Evolutionary conservation across 1,284 basidiomycete genomes (phyloP).

Genomic region (Tilletia setariae): DNA sequence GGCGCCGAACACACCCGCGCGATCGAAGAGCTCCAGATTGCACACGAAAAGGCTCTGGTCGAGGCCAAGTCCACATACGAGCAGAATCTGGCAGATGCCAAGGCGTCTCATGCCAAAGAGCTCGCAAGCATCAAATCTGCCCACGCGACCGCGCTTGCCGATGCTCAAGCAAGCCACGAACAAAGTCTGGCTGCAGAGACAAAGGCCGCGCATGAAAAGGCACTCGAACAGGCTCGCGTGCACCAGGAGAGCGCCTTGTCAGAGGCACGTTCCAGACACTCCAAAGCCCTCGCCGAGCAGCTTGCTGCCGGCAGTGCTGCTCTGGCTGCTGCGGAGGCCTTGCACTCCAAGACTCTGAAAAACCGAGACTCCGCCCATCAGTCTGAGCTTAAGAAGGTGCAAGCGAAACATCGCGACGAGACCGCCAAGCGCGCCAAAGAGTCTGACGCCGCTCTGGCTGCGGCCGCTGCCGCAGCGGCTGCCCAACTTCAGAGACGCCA

Average conservation of each 20-base stretch:
- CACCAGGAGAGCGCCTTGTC: constrained; percentile 20
- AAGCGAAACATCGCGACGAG: background rate
- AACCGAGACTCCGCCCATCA: background rate
- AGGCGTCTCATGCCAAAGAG: constrained; percentile 21
- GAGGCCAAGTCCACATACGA: constrained; percentile 28
- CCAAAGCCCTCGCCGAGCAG: constrained; percentile 36
- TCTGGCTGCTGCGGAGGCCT: constrained; percentile 30
- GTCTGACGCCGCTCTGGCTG: background rate
- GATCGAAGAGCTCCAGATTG: constrained; percentile 14
- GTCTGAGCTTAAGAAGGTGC: background rate
- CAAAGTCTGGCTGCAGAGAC: constrained; percentile 22
- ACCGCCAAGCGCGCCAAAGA: background rate
- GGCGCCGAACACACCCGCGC: constrained; percentile 15
- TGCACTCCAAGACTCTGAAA: constrained; percentile 18
- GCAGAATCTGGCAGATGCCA: constrained; percentile 17
- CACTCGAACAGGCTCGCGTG: constrained; percentile 31
- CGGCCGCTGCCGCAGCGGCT: background rate
- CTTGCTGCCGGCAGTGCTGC: constrained; percentile 31
- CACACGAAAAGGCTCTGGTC: constrained; percentile 16
- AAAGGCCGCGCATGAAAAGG: constrained; percentile 31
- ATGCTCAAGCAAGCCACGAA: constrained; percentile 18
- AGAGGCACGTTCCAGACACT: constrained; percentile 43
- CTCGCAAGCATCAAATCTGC: constrained; percentile 29
- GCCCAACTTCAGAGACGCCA: constrained; percentile 2
- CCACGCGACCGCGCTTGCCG: constrained; percentile 31